These are phyloP conservation scores for Ustilago hordei DNA, from an alignment of 1,284 basidiomycete species.

Conservation along the genomic window DNA sequence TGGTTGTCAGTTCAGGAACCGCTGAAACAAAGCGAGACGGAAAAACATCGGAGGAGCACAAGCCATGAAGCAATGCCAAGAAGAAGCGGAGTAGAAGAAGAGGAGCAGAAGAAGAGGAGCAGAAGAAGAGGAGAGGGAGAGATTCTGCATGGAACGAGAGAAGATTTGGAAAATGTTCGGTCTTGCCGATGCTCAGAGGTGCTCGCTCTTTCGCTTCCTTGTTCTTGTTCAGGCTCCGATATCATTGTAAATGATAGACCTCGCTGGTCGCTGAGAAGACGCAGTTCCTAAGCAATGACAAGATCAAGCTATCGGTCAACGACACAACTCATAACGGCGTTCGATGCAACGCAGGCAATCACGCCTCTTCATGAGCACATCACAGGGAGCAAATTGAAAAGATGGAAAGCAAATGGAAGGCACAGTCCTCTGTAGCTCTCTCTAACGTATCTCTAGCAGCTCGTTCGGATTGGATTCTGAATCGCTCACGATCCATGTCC, in stretches of 20 bases:
- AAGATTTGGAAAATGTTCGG: not conserved
- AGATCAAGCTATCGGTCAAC: not conserved
- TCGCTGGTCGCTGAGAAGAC: not conserved
- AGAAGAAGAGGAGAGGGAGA: not conserved
- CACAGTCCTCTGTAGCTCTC: not conserved
- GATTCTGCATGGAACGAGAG: not conserved
- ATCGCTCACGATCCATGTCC: slow-evolving; percentile 3
- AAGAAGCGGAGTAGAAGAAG: not conserved
- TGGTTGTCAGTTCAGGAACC: slow-evolving; percentile 12
- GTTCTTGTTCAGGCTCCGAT: not conserved
- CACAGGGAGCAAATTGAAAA: not conserved
- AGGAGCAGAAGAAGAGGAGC: not conserved
- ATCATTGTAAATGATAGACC: not conserved
- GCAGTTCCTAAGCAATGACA: no score
- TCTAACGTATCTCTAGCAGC: not conserved
- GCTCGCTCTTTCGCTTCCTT: not conserved
- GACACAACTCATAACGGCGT: not conserved
- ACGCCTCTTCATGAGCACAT: not conserved
- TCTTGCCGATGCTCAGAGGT: slow-evolving; percentile 3
- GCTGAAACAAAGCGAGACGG: slow-evolving; percentile 12
- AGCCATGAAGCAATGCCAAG: not conserved
- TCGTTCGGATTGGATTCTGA: slow-evolving; percentile 10
- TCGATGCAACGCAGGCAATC: not conserved
- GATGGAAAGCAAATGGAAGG: not conserved
- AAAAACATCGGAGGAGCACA: not conserved